phyloP scores from a whole-genome alignment of 2,329 filamentous ascomycete species.

The Teratosphaeria pseudoeucalypti region DNA sequence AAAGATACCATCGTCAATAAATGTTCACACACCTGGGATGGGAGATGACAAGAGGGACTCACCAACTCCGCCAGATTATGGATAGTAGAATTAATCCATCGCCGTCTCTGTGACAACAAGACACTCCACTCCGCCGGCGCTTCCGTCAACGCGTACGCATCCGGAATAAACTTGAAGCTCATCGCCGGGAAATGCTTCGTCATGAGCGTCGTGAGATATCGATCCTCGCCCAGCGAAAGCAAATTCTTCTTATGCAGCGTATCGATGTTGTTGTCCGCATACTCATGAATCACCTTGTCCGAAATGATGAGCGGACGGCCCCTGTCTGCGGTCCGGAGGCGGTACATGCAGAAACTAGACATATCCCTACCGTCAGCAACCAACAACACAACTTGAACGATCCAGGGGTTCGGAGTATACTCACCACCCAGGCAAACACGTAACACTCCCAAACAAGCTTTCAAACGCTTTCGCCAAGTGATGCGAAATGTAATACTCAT shows the following conservation, averaged over 20 bases:
- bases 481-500: slow-evolving; percentile 99
- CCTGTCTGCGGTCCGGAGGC: slow-evolving; percentile 83
- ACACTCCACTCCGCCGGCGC: slow-evolving; percentile 92
- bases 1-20: neutral
- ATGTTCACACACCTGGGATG: neutral
- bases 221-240: slow-evolving; percentile 87
- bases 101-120: slow-evolving; percentile 89
- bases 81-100: slow-evolving; percentile 98
- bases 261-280: slow-evolving; percentile 79
- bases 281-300: slow-evolving; percentile 77
- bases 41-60: slow-evolving; percentile 1
- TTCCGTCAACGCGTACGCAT: slow-evolving; percentile 86
- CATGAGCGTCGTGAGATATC: slow-evolving; percentile 94
- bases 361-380: slow-evolving; percentile 7
- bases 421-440: slow-evolving; percentile 97
- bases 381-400: neutral
- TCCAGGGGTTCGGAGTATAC: slow-evolving; percentile 28
- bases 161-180: slow-evolving; percentile 91
- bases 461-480: slow-evolving; percentile 95
- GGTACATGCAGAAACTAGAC: slow-evolving; percentile 94
- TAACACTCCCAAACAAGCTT: slow-evolving; percentile 93
- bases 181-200: slow-evolving; percentile 93
- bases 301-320: slow-evolving; percentile 91
- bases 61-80: slow-evolving; percentile 92
- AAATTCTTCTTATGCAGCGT: slow-evolving; percentile 94